Evolutionary conservation across 371 early-diverging fungal species (phyloP), one percentile per base, ranked within the genome.

Genomic region (Coemansia sp.): DNA sequence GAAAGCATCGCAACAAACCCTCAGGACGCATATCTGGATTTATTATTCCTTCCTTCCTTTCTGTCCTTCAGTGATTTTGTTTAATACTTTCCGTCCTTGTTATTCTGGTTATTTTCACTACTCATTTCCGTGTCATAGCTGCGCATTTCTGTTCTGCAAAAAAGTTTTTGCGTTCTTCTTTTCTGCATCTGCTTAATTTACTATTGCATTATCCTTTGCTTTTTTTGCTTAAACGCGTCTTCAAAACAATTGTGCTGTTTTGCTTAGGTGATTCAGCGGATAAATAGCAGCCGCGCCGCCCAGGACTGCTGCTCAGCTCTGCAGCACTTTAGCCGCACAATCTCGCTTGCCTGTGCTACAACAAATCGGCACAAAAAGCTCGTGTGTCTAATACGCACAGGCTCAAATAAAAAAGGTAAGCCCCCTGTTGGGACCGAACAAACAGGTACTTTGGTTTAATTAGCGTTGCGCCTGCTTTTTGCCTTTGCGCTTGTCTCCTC

Each of bases 201-300:
- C 29, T 27, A 27, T 29, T 27, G 54, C 27, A 27, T 54, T 29
- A 29, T 16, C 1, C 29, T 29, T n/a, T 54, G 54, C 54, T 16
- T 29, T 29, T 29, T 14, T 26, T 18, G 16, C 13, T 29, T 54
- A n/a, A 11, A 14, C 29, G 31, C 16, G 29, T 45, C 16, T 45
- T 34, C 34, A 8, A 34, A 34, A 48, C 48, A 48, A 48, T 48
- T 48, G 48, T 45, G 48, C 48, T n/a, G 45, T 48, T 16, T 6
- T 48, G 51, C 29, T 27, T 54, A 54, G 54, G 54, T n/a, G 54
- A 54, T 54, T 31, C 13, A n/a, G 13, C 29, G 26, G 54, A 54
- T 54, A 54, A 54, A 27, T 29, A 54, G 16, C 54, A 29, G 27
- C 27, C 6, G 14, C 29, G 14, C n/a, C 26, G 16, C 54, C 29